phyloP scores from a whole-genome alignment of 2,329 filamentous ascomycete genomes.

The Fusarium buxicola region DNA sequence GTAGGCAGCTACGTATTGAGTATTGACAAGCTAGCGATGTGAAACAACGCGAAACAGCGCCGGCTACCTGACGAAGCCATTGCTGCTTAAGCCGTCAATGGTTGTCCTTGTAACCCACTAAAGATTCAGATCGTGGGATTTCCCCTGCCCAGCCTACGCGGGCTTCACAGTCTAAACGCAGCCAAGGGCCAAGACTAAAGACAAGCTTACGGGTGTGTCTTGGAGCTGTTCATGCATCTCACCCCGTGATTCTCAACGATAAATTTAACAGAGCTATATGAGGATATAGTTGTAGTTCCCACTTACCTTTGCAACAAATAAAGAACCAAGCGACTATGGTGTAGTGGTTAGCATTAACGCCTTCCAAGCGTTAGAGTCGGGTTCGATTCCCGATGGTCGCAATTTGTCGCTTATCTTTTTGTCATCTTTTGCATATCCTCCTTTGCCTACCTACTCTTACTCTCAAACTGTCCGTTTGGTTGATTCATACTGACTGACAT shows the following conservation, averaged over 20 bases:
- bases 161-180: background rate
- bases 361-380: conserved; percentile 15
- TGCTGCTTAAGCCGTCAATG: background rate
- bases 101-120: background rate
- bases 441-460: too few species aligned
- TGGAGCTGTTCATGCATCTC: too few species aligned
- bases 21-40: background rate
- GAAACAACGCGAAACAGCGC: background rate
- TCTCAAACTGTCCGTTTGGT: too few species aligned
- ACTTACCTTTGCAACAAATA: background rate
- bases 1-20: too few species aligned
- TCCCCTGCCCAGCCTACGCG: conserved; percentile 5
- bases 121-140: too few species aligned
- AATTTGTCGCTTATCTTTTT: background rate
- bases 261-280: too few species aligned
- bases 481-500: too few species aligned
- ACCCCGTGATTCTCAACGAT: too few species aligned
- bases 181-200: conserved; percentile 5
- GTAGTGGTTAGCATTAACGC: conserved; percentile 16
- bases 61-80: background rate
- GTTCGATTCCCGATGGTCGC: conserved; percentile 14
- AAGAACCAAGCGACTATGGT: background rate
- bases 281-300: background rate
- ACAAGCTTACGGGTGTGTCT: conserved; percentile 6
- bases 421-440: background rate